Evolutionary conservation across 148 eudicot species (phyloP), one percentile per base, ranked within the genome.

Genomic region (Bassia scoparia): DNA sequence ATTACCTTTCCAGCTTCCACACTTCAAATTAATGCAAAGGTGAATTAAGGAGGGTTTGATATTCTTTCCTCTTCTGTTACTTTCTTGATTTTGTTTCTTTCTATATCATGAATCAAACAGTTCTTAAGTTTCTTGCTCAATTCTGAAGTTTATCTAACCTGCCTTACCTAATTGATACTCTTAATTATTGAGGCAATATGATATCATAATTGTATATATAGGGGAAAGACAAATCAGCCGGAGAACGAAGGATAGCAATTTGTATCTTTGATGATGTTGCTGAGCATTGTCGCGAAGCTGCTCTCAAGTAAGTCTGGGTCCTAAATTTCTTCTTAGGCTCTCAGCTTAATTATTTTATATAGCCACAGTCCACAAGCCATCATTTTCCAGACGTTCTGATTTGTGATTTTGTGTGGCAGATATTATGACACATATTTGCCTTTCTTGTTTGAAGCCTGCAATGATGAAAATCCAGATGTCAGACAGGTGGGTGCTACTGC

Each of bases 261-360:
- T 95, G 98, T 78, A 91, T 95, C 15, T 95, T 91, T 83, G 97
- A 91, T 79, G 97, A 91, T 83, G 90, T 95, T 67, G 96, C 91
- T 5, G 98, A 94, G 83, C 97, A 94, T 79, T 91, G 98, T 75
- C 90, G 87, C 75, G 98, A 94, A 86, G 74, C 93, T 63, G 98
- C 98, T 74, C 79, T 91, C n/a, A 94, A 84, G 98, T 91, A 83
- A 66, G 88, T 41, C 41, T 46, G 59, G 43, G 10, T n/a, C 61
- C 52, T 54, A n/a, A 27, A 20, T 23, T 21, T 31, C 58, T 60
- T 44, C 48, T 23, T n/a, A n/a, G n/a, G n/a, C n/a, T n/a, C n/a
- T n/a, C 9, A 24, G 30, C 14, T 24, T 52, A 3, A 14, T 48
- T 61, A 49, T 29, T 7, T 60, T 21, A 4, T n/a, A 27, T 31